These are phyloP conservation scores for Metschnikowia koreensis DNA, from an alignment of 805 yeast genomes.

Conservation along the genomic window DNA sequence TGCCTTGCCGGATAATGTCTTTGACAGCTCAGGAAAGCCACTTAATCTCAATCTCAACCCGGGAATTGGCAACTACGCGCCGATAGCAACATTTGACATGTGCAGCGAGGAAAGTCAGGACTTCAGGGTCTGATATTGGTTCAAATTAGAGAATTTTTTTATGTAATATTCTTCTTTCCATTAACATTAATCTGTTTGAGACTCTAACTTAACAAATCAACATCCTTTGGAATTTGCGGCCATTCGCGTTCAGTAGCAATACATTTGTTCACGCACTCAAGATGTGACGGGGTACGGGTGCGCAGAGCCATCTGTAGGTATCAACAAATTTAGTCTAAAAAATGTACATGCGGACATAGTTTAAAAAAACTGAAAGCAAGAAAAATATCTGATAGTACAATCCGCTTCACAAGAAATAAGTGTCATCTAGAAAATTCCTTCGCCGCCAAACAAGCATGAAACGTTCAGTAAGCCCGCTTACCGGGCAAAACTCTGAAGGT, in stretches of 20 bases:
- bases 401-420: neutral
- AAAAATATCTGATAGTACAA: neutral
- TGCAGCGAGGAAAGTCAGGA: conserved; percentile 10
- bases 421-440: neutral
- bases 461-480: conserved; percentile 18
- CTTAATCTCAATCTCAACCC: conserved; percentile 31
- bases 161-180: neutral
- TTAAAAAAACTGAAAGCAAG: neutral
- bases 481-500: conserved; percentile 4
- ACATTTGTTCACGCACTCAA: neutral
- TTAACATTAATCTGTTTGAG: neutral
- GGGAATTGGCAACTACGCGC: conserved; percentile 7
- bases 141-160: neutral
- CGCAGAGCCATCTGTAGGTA: conserved; percentile 1
- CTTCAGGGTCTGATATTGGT: neutral
- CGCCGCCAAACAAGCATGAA: conserved; percentile 11
- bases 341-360: conserved; percentile 2
- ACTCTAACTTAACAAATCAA: neutral
- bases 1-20: conserved; percentile 26
- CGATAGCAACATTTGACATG: conserved; percentile 16
- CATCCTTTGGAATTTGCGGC: neutral
- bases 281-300: conserved; percentile 5
- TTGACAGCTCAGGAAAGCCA: conserved; percentile 31
- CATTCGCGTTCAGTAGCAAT: neutral
- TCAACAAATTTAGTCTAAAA: neutral